Evolutionary conservation across 1,284 basidiomycete species (phyloP).

Genomic region (Fomes fomentarius): DNA sequence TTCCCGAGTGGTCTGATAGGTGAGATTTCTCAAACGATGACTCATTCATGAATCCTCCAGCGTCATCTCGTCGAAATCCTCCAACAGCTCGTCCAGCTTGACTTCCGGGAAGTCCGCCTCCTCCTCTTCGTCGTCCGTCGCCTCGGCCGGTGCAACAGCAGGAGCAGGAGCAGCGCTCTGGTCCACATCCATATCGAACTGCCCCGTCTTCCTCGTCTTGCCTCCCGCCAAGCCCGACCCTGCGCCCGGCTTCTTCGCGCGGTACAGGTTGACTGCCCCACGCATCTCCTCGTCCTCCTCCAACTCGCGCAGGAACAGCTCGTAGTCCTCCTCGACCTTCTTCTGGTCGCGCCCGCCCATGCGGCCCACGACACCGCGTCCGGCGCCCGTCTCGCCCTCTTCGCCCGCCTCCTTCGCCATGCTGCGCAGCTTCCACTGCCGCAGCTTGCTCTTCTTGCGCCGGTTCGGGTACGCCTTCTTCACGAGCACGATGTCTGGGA

Average conservation of each 20-base stretch:
- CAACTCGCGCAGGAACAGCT: slow-evolving; percentile 92
- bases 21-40: no score
- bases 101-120: slow-evolving; percentile 93
- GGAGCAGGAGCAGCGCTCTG: slow-evolving; percentile 42
- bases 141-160: slow-evolving; percentile 24
- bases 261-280: slow-evolving; percentile 88
- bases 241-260: slow-evolving; percentile 55
- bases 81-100: slow-evolving; percentile 86
- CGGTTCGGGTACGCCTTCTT: slow-evolving; percentile 97
- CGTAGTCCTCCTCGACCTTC: slow-evolving; percentile 97
- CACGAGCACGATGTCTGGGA: slow-evolving; percentile 93
- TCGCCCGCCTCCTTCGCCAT: slow-evolving; percentile 95
- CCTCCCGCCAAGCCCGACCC: slow-evolving; percentile 51
- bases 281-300: slow-evolving; percentile 98
- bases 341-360: slow-evolving; percentile 90
- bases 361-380: slow-evolving; percentile 85
- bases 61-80: slow-evolving; percentile 89
- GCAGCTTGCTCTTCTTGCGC: slow-evolving; percentile 86
- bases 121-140: slow-evolving; percentile 62
- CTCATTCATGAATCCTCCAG: slow-evolving; percentile 41
- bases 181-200: slow-evolving; percentile 78
- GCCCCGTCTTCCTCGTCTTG: slow-evolving; percentile 50
- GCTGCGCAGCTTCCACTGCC: slow-evolving; percentile 89
- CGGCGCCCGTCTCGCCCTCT: slow-evolving; percentile 74
- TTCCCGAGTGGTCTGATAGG: no score